Evolutionary conservation across 352 stramenopile species (phyloP), one percentile per base, ranked within the genome.

Genomic region (Elongisporangium anandrum): DNA sequence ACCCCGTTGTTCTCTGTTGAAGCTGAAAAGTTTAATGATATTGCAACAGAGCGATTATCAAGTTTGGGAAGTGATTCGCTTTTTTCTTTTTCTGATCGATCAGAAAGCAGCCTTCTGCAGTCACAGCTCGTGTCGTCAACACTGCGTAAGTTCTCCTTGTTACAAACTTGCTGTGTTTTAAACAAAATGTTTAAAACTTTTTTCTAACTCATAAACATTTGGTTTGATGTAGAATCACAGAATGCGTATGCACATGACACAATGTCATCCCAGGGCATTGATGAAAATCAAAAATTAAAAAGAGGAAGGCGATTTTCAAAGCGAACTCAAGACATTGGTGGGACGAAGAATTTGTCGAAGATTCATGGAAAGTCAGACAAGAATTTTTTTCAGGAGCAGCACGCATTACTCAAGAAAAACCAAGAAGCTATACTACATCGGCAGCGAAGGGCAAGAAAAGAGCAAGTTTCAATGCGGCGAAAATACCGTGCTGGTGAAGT

Each of bases 1-100:
- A 70, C 72, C 0, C 85, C 85, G 13, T 59, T 94, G 48, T 94
- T 94, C 57, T 94, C 81, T 0, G 72, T 92, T 17, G 82, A 92
- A 59, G 67, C 72, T 13, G 75, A 89, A 50, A 57, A 59, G 19
- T 77, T 93, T n/a, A 73, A 58, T 39, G 34, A 45, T 45, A 15
- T 45, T 15, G 34, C 34, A 17, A 12, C 34, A 17, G 34, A 4
- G 34, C 34, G 34, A 45, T 45, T 45, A 45, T 45, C 34, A 17
- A 45, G 34, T 45, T 17, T 45, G 34, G 34, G 12, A 45, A 2
- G 34, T 45, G 34, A 45, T 17, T 45, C 34, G 0, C 34, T 45
- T 17, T 17, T 17, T 45, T 45, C 34, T 1, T 45, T 45, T 45
- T 20, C 22, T 38, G 47, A 59, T 60, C 26, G 48, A 4, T n/a